A percentile compares a stretch with the other conserved stretches of the same genome.
phyloP scores from a whole-genome alignment of 441 rosid genomes.

The Melastoma candidum region DNA sequence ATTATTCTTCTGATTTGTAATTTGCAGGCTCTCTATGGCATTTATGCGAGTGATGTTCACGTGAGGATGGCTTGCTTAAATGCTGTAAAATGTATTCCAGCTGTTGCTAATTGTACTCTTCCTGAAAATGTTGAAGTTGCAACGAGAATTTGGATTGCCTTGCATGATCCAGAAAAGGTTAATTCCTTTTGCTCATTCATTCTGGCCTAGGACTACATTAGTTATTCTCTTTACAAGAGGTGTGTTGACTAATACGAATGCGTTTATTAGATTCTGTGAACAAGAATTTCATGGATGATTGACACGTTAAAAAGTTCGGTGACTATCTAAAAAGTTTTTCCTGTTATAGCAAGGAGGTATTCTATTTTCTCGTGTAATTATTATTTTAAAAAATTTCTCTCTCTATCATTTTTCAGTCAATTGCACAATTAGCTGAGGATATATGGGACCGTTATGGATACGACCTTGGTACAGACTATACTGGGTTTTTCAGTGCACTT shows the following conservation, averaged over 20 bases:
- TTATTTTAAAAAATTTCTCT: neutral
- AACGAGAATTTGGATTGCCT: constrained; percentile 89
- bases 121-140: constrained; percentile 76
- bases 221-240: too few relatives aligned
- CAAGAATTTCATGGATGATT: too few relatives aligned
- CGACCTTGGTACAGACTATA: constrained; percentile 85
- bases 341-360: too few relatives aligned
- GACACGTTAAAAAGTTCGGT: too few relatives aligned
- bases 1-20: neutral
- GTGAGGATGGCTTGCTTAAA: constrained; percentile 97
- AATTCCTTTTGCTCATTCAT: constrained; percentile 16
- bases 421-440: constrained; percentile 94
- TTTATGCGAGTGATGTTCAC: constrained; percentile 90
- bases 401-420: constrained; percentile 39
- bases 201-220: neutral
- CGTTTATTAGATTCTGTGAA: too few relatives aligned
- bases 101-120: constrained; percentile 63
- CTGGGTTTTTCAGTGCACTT: constrained; percentile 78
- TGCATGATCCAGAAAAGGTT: constrained; percentile 99
- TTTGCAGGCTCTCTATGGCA: constrained; percentile 76
- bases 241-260: too few relatives aligned
- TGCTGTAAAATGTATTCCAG: constrained; percentile 92
- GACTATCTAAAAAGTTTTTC: too few relatives aligned
- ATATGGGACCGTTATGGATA: constrained; percentile 94
- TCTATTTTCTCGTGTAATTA: neutral